phyloP scores from a whole-genome alignment of 345 rosid genomes.

The Carallia pectinifolia region DNA sequence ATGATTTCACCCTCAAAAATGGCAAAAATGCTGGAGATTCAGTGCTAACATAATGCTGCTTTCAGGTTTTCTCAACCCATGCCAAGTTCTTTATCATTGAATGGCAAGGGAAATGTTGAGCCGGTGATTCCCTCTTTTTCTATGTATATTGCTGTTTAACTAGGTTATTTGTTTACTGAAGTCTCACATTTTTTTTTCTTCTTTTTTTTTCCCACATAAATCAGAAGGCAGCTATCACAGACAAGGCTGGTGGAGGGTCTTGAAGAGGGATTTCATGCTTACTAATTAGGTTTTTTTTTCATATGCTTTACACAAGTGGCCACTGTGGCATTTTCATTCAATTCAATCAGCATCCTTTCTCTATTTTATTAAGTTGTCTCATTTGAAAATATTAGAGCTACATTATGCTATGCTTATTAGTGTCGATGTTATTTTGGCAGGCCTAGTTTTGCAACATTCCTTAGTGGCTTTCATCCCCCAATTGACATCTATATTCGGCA shows the following conservation, averaged over 20 bases:
- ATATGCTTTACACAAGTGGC: not conserved
- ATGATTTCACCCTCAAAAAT: not conserved
- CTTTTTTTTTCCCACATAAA: not conserved
- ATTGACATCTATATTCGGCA: slow-evolving; percentile 19
- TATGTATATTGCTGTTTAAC: slow-evolving; percentile 1
- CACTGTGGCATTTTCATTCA: not conserved
- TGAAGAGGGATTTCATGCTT: slow-evolving; percentile 29
- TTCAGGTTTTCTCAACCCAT: slow-evolving; percentile 63
- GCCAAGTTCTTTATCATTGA: slow-evolving; percentile 42
- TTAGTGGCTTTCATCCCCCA: slow-evolving; percentile 35
- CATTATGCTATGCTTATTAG: slow-evolving; percentile 5
- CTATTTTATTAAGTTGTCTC: not conserved
- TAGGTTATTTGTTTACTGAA: slow-evolving; percentile 5
- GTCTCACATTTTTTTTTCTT: not conserved
- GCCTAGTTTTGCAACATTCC: slow-evolving; percentile 51
- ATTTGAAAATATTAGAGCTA: not conserved
- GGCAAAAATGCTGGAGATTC: not conserved
- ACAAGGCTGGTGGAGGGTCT: slow-evolving; percentile 57
- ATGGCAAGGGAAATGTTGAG: slow-evolving; percentile 49
- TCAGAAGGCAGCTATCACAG: slow-evolving; percentile 68
- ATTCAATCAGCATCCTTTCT: not conserved
- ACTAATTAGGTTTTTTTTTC: slow-evolving; percentile 40
- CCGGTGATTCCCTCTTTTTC: slow-evolving; percentile 32
- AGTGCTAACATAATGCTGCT: slow-evolving; percentile 2
- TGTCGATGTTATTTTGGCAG: slow-evolving; percentile 40